Percentiles rank a stretch among this genome's conserved stretches.
Evolutionary conservation across 192 early-diverging fungal species (phyloP).

Genomic region (Physocladia obscura): DNA sequence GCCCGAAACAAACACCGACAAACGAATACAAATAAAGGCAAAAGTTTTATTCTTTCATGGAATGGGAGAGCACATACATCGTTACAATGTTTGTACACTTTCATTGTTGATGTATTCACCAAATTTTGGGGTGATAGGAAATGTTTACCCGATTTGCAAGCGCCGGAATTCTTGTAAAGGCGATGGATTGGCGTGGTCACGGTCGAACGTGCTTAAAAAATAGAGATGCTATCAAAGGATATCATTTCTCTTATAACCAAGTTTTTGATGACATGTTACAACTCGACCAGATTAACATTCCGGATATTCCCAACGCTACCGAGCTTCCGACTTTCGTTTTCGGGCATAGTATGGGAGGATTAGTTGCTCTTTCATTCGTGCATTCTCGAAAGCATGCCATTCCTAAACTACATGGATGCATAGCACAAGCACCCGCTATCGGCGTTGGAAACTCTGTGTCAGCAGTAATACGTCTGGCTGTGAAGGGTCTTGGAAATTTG

Average conservation of each 20-base stretch:
- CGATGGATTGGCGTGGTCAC: conserved; percentile 52
- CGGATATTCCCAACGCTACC: background rate
- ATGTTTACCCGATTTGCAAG: conserved; percentile 56
- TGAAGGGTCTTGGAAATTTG: too few relatives aligned
- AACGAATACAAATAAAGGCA: too few relatives aligned
- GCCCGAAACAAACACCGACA: too few relatives aligned
- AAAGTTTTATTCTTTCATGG: conserved; percentile 60
- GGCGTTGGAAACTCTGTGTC: too few relatives aligned
- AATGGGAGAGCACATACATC: conserved; percentile 60
- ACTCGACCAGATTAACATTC: background rate
- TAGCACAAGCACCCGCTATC: conserved; percentile 27
- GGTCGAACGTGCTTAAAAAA: conserved; percentile 7
- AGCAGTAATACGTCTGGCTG: too few relatives aligned
- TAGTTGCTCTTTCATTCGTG: conserved; percentile 28
- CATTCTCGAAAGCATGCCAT: background rate
- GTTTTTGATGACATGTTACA: conserved; percentile 47
- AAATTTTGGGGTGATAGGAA: conserved; percentile 8
- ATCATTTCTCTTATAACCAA: conserved; percentile 6
- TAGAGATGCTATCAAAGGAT: background rate
- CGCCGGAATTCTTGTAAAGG: conserved; percentile 56
- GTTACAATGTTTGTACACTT: conserved; percentile 45
- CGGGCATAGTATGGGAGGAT: conserved; percentile 52
- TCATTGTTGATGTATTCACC: background rate
- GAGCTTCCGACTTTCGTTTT: background rate
- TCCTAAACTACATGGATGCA: conserved; percentile 23